Evolutionary conservation across 1,139 yeast species (phyloP).

Genomic region (Blastobotrys aristatus): DNA sequence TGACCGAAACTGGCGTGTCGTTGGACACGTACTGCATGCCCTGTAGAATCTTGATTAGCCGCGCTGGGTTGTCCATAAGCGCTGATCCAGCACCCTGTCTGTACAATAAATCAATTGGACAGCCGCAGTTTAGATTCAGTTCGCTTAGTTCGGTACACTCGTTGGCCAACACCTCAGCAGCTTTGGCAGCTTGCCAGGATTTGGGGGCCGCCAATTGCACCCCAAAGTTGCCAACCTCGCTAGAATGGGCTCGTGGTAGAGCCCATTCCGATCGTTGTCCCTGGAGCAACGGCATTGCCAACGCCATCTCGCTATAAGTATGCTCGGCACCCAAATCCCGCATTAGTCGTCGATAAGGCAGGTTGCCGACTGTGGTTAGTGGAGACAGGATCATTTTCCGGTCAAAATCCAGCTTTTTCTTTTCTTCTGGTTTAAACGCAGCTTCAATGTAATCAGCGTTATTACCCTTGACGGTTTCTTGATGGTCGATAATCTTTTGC

Average conservation of each 20-base stretch:
- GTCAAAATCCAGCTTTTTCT: constrained; percentile 62
- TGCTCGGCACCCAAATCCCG: constrained; percentile 86
- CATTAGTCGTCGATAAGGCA: constrained; percentile 94
- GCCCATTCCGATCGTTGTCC: constrained; percentile 98
- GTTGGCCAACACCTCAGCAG: constrained; percentile 70
- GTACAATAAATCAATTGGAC: constrained; percentile 91
- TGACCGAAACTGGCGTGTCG: constrained; percentile 86
- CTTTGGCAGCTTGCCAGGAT: constrained; percentile 91
- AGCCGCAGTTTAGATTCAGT: constrained; percentile 88
- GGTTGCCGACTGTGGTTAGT: constrained; percentile 92
- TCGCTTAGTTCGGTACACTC: constrained; percentile 56
- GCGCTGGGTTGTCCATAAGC: constrained; percentile 81
- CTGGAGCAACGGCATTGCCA: constrained; percentile 75
- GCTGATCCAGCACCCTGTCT: constrained; percentile 97
- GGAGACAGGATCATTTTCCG: constrained; percentile 90
- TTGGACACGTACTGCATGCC: constrained; percentile 89
- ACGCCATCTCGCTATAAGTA: constrained; percentile 94
- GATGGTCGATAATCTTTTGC: constrained; percentile 48
- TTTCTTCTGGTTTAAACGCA: constrained; percentile 74
- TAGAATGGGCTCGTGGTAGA: constrained; percentile 76
- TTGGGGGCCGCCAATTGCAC: constrained; percentile 89
- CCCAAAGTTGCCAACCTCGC: constrained; percentile 86
- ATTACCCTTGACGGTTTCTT: constrained; percentile 37
- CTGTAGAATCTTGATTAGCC: constrained; percentile 68
- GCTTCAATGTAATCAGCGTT: constrained; percentile 61